Evolutionary conservation across 768 basidiomycete genomes (phyloP).

Genomic region (Pleurotus eryngii): DNA sequence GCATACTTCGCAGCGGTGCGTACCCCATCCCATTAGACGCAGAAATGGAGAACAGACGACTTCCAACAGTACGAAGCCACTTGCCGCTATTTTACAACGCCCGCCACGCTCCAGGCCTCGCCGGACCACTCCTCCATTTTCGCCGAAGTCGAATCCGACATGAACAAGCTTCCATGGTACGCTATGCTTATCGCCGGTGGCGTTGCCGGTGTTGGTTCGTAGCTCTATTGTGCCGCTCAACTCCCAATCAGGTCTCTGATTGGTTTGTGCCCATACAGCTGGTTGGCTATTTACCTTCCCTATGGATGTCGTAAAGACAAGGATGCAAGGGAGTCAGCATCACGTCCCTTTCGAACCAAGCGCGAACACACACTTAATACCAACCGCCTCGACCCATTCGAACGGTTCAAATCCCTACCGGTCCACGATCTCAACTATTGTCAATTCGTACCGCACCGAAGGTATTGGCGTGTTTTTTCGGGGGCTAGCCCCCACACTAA

Average conservation of each 20-base stretch:
- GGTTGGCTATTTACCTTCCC: constrained; percentile 86
- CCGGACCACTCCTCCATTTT: constrained; percentile 29
- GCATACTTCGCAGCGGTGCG: constrained; percentile 79
- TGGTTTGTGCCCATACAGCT: constrained; percentile 23
- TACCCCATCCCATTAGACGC: constrained; percentile 8
- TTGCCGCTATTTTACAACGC: constrained; percentile 43
- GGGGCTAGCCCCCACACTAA: constrained; percentile 76
- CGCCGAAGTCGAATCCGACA: constrained; percentile 30
- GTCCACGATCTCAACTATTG: constrained; percentile 54
- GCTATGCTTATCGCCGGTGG: constrained; percentile 72
- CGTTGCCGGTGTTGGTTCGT: constrained; percentile 60
- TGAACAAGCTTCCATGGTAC: constrained; percentile 41
- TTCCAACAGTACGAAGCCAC: constrained; percentile 58
- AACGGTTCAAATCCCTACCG: constrained; percentile 48
- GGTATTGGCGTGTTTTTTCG: constrained; percentile 71
- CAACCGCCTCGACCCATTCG: constrained; percentile 1
- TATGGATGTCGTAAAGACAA: constrained; percentile 87
- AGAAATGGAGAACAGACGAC: not conserved
- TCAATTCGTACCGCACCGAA: constrained; percentile 58
- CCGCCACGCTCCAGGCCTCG: constrained; percentile 12
- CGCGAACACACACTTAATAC: constrained; percentile 12
- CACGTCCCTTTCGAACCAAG: not conserved
- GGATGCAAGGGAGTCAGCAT: constrained; percentile 60
- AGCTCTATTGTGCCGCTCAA: not conserved
- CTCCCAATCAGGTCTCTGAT: not conserved